Conservation (phyloP, 331 rosid genomes). For the Cydonia oblonga region DNA sequence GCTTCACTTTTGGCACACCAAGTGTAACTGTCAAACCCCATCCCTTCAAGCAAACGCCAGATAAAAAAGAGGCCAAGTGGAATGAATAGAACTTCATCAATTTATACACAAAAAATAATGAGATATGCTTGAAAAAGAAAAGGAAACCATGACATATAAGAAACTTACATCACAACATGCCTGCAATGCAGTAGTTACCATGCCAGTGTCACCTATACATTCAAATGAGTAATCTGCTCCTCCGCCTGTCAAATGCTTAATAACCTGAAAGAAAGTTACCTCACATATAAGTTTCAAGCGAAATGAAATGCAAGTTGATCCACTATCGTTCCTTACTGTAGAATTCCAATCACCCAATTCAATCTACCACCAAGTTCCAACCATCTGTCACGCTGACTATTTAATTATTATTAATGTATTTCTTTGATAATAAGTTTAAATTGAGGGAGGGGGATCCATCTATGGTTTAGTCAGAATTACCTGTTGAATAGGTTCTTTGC, state of each 20-base stretch:
- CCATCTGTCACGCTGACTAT: too few species aligned
- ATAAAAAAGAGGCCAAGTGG: slow-evolving; percentile 6
- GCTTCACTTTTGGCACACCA: slow-evolving; percentile 79
- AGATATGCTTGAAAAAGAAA: background rate
- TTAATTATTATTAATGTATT: too few species aligned
- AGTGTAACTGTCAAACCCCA: slow-evolving; percentile 97
- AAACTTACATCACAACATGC: slow-evolving; percentile 79
- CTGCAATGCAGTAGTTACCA: slow-evolving; percentile 80
- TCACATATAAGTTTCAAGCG: background rate
- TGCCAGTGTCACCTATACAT: slow-evolving; percentile 79
- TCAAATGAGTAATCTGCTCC: slow-evolving; percentile 94
- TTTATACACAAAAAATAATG: background rate
- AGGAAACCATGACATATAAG: background rate
- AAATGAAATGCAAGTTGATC: background rate
- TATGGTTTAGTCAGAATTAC: too few species aligned
- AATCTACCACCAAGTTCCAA: too few species aligned
- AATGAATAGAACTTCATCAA: background rate
- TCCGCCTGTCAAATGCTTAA: slow-evolving; percentile 65
- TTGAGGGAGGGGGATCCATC: too few species aligned
- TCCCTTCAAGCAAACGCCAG: slow-evolving; percentile 40
- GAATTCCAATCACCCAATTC: background rate
- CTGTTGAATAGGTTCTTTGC: too few species aligned
- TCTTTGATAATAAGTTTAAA: too few species aligned
- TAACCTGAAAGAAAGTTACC: slow-evolving; percentile 40
- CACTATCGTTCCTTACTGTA: background rate